A percentile compares a stretch with the other conserved stretches of the same genome.
Evolutionary conservation across 2,329 filamentous ascomycete species (phyloP).

Genomic region (Cylindrodendrum hubeiense): DNA sequence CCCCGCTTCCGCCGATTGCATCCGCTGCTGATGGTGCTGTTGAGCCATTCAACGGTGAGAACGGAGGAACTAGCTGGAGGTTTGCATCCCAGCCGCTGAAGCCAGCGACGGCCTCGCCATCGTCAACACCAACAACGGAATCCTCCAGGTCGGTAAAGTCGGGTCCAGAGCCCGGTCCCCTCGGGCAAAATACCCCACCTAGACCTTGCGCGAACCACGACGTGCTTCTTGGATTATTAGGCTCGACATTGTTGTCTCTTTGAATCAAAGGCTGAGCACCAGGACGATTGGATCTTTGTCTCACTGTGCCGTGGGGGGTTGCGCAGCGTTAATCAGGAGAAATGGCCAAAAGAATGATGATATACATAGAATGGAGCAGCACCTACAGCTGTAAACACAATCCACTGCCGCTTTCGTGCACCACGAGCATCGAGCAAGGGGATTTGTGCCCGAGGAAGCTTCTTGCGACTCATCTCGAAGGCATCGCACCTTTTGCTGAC

Average conservation of each 20-base stretch:
- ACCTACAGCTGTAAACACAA: not conserved
- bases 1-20: not conserved
- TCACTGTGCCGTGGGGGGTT: not conserved
- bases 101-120: not conserved
- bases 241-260: not conserved
- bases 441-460: not conserved
- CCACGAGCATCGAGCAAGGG: not conserved
- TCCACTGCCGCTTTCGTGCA: not conserved
- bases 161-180: not conserved
- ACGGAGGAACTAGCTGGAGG: not conserved
- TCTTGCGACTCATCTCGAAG: not conserved
- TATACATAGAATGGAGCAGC: not conserved
- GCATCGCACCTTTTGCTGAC: not conserved
- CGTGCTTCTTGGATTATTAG: not conserved
- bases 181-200: not conserved
- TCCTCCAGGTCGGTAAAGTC: not conserved
- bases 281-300: not conserved
- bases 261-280: not conserved
- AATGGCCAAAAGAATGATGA: not conserved
- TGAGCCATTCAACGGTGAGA: not conserved
- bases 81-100: not conserved
- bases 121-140: not conserved
- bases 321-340: not conserved
- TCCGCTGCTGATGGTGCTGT: not conserved
- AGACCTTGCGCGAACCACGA: not conserved